A percentile compares a stretch with the other conserved stretches of the same genome.
Evolutionary conservation across 768 basidiomycete genomes (phyloP).

Genomic region (Mycena indigotica): DNA sequence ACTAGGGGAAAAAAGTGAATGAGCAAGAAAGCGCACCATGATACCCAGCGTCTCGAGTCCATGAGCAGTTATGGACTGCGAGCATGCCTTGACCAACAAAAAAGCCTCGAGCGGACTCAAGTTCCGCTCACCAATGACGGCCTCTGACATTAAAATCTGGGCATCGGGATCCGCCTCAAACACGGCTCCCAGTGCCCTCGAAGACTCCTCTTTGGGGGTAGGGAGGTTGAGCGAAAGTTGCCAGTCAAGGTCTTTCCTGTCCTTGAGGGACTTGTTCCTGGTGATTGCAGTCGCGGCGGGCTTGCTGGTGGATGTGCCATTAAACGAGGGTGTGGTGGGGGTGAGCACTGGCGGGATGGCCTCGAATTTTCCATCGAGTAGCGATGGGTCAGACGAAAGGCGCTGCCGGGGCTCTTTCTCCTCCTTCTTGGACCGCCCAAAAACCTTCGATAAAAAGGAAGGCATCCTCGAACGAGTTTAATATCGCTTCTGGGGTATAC

Average conservation of each 20-base stretch:
- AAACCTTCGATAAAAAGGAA: constrained; percentile 71
- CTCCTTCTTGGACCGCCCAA: constrained; percentile 65
- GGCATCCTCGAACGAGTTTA: not conserved
- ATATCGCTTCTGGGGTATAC: not conserved
- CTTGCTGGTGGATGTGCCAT: constrained; percentile 49
- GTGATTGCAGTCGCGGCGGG: too few relatives aligned
- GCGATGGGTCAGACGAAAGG: constrained; percentile 43
- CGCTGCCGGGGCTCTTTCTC: constrained; percentile 47
- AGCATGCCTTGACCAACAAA: constrained; percentile 64
- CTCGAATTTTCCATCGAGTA: constrained; percentile 78
- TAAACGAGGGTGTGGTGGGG: constrained; percentile 42
- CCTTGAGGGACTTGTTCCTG: constrained; percentile 9
- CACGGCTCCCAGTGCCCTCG: constrained; percentile 54
- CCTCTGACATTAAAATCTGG: constrained; percentile 49
- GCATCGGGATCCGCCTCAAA: constrained; percentile 63
- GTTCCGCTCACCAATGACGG: constrained; percentile 56
- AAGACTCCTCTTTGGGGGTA: constrained; percentile 48
- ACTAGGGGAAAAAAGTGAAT: not conserved
- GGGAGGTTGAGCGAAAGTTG: constrained; percentile 69
- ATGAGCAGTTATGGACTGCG: constrained; percentile 63
- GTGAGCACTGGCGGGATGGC: constrained; percentile 56
- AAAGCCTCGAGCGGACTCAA: constrained; percentile 67
- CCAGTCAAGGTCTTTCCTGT: constrained; percentile 36
- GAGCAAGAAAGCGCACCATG: constrained; percentile 43
- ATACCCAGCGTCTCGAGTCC: constrained; percentile 82